Percentiles rank a stretch among this genome's conserved stretches.
Conservation (phyloP, 106 monocot species). For the Amphibolis antarctica region DNA sequence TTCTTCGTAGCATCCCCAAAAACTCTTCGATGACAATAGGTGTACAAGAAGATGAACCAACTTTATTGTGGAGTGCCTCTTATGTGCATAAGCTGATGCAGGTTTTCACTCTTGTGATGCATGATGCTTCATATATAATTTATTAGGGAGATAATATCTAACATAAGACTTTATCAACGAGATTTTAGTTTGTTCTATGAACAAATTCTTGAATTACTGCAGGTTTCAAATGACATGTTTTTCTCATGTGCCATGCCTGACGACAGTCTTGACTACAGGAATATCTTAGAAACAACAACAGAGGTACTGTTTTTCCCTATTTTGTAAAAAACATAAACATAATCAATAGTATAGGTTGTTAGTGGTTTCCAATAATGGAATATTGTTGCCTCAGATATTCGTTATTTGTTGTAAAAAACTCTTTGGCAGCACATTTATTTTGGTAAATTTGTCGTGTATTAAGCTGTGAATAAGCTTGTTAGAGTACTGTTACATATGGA, state of each 20-base stretch:
- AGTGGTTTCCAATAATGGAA: background rate
- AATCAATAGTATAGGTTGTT: background rate
- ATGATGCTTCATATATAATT: background rate
- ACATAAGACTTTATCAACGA: no score
- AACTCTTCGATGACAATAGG: slow-evolving; percentile 1
- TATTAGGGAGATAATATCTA: background rate
- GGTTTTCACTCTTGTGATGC: slow-evolving; percentile 26
- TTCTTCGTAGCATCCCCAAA: slow-evolving; percentile 25
- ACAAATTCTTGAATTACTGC: slow-evolving; percentile 13
- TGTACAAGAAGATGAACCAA: slow-evolving; percentile 22
- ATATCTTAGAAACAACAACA: slow-evolving; percentile 48
- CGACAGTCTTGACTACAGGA: slow-evolving; percentile 51
- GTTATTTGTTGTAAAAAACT: no score
- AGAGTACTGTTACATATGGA: no score
- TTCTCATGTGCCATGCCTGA: slow-evolving; percentile 53
- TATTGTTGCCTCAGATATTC: background rate
- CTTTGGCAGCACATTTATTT: no score
- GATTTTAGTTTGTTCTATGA: slow-evolving; percentile 1
- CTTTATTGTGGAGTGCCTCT: slow-evolving; percentile 54
- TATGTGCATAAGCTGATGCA: slow-evolving; percentile 59
- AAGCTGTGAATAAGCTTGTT: no score
- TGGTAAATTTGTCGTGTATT: no score
- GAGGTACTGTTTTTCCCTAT: slow-evolving; percentile 33
- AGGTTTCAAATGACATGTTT: slow-evolving; percentile 38
- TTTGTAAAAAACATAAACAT: no score